Conservation (phyloP, 805 yeast species). For the Kregervanrija delftensis region DNA sequence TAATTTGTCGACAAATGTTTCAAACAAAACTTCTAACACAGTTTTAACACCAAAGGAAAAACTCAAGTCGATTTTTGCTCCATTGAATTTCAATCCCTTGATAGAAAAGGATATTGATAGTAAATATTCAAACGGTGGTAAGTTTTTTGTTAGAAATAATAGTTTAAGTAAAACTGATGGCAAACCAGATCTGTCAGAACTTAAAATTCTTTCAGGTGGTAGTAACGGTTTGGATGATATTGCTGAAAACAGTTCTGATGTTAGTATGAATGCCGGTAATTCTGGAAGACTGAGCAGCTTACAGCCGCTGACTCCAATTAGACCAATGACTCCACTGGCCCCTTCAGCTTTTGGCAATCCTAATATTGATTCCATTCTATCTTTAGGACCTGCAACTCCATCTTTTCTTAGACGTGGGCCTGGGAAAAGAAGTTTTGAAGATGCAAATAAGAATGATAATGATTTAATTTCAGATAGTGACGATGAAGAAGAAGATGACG, state of each 20-base stretch:
- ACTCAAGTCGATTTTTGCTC: slow-evolving; percentile 66
- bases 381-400: slow-evolving; percentile 14
- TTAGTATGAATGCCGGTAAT: no score
- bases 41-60: slow-evolving; percentile 31
- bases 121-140: slow-evolving; percentile 86
- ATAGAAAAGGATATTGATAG: slow-evolving; percentile 72
- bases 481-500: slow-evolving; percentile 12
- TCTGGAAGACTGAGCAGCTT: no score
- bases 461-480: slow-evolving; percentile 27
- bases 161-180: slow-evolving; percentile 1
- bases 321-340: background rate
- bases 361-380: no score
- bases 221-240: no score
- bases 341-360: no score
- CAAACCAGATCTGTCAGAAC: no score
- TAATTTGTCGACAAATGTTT: background rate
- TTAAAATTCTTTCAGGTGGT: no score
- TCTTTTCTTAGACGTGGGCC: slow-evolving; percentile 12
- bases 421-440: slow-evolving; percentile 8
- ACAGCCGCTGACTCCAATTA: background rate
- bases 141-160: slow-evolving; percentile 53
- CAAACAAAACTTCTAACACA: background rate
- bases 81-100: slow-evolving; percentile 73
- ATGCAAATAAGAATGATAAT: slow-evolving; percentile 7
- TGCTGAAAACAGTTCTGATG: no score